Conservation (phyloP, 345 rosid species). For the Odontarrhena argentea region DNA sequence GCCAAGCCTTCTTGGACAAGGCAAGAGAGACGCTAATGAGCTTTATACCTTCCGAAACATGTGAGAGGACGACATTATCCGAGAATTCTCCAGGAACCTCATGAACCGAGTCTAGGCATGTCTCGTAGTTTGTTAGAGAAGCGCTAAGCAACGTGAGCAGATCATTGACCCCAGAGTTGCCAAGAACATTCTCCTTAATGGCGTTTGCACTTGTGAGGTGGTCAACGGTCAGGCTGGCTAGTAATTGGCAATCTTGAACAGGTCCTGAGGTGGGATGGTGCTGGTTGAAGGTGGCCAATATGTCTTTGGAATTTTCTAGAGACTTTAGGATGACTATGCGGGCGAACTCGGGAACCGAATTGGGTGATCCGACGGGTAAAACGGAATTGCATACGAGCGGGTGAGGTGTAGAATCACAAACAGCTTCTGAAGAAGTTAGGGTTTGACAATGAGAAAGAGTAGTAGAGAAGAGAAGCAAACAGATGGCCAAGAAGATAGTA, state of each 20-base stretch:
- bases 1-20: conserved; percentile 27
- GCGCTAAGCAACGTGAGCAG: conserved; percentile 42
- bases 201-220: conserved; percentile 23
- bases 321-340: conserved; percentile 27
- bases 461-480: conserved; percentile 8
- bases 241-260: conserved; percentile 39
- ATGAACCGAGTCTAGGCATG: conserved; percentile 34
- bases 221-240: conserved; percentile 34
- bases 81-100: conserved; percentile 2
- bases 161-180: conserved; percentile 22
- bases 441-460: conserved; percentile 16
- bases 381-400: conserved; percentile 31
- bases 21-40: conserved; percentile 44
- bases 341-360: conserved; percentile 7
- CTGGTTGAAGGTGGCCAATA: conserved; percentile 13
- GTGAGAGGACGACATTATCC: background rate
- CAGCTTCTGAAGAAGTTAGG: conserved; percentile 13
- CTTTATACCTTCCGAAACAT: conserved; percentile 29
- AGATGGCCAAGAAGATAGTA: background rate
- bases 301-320: conserved; percentile 24
- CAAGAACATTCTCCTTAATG: conserved; percentile 7
- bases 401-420: conserved; percentile 32
- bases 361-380: conserved; percentile 15
- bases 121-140: conserved; percentile 38
- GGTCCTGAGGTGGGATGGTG: conserved; percentile 22